Conservation (phyloP, 305 asterid species). For the Fraxinus dipetala region DNA sequence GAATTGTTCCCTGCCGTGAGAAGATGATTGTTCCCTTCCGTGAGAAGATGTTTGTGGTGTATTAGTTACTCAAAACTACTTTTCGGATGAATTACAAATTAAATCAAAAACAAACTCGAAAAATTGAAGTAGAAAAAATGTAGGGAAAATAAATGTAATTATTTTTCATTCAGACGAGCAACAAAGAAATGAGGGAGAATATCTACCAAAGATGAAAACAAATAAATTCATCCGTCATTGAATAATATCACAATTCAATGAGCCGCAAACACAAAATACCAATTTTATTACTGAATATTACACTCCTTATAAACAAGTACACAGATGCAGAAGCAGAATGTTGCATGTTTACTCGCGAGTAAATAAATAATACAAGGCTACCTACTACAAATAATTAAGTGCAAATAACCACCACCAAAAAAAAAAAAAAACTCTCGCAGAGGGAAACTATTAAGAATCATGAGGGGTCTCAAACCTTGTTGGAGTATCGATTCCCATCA, state of each 20-base stretch:
- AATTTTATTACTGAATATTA: constrained; percentile 27
- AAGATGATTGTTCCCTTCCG: not conserved
- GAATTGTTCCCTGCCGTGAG: not conserved
- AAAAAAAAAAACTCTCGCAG: constrained; percentile 15
- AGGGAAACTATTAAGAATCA: constrained; percentile 52
- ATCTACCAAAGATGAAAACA: not conserved
- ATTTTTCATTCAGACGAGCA: not conserved
- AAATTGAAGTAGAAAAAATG: not conserved
- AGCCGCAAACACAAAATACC: constrained; percentile 12
- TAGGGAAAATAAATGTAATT: not conserved
- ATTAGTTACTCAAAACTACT: not conserved
- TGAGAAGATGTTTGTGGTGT: not conserved
- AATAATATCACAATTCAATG: not conserved
- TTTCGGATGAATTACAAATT: not conserved
- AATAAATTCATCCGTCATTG: not conserved
- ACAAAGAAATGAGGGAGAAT: not conserved
- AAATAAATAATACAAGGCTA: constrained; percentile 31
- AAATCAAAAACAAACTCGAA: not conserved
- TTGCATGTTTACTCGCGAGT: constrained; percentile 20
- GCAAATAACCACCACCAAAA: constrained; percentile 21
- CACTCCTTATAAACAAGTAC: constrained; percentile 19
- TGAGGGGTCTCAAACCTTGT: constrained; percentile 87
- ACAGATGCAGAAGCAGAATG: constrained; percentile 19
- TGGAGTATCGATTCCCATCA: constrained; percentile 96
- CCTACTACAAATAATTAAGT: constrained; percentile 28